Conservation (phyloP, 495 filamentous ascomycete genomes). For the Hypoxylon trugodes region DNA sequence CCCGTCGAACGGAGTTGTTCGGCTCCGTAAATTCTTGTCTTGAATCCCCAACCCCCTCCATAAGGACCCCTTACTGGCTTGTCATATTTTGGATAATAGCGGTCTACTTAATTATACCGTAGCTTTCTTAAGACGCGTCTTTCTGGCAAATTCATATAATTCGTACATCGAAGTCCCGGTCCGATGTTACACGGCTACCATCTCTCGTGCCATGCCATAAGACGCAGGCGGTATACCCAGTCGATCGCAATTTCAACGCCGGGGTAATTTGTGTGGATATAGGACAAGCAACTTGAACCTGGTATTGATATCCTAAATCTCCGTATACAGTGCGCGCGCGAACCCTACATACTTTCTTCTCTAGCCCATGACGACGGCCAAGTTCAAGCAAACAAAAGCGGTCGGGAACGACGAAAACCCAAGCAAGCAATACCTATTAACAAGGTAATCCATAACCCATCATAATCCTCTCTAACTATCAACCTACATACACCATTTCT, state of each 20-base stretch:
- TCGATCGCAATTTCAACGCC: constrained; percentile 31
- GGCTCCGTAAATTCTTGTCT: not conserved
- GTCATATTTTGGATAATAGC: no score
- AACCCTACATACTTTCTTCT: not conserved
- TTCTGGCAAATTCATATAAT: no score
- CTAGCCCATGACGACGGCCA: not conserved
- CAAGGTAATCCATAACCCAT: not conserved
- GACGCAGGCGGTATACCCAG: constrained; percentile 3
- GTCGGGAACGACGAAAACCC: not conserved
- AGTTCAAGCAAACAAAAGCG: not conserved
- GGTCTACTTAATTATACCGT: no score
- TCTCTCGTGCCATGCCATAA: constrained; percentile 8
- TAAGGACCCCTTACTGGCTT: not conserved
- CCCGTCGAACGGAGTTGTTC: not conserved
- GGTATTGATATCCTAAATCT: constrained; percentile 3
- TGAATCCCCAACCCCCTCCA: not conserved
- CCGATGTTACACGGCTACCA: constrained; percentile 13
- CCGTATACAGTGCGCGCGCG: constrained; percentile 4
- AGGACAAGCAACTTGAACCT: constrained; percentile 20
- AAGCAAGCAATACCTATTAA: not conserved
- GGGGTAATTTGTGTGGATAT: constrained; percentile 9
- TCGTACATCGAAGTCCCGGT: no score
- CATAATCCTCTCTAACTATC: not conserved
- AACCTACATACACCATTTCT: not conserved
- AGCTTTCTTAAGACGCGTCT: constrained; percentile 4